Percentiles rank a stretch among this genome's conserved stretches.
phyloP scores from a whole-genome alignment of 306 rosid genomes.

The Quercus engelmannii region DNA sequence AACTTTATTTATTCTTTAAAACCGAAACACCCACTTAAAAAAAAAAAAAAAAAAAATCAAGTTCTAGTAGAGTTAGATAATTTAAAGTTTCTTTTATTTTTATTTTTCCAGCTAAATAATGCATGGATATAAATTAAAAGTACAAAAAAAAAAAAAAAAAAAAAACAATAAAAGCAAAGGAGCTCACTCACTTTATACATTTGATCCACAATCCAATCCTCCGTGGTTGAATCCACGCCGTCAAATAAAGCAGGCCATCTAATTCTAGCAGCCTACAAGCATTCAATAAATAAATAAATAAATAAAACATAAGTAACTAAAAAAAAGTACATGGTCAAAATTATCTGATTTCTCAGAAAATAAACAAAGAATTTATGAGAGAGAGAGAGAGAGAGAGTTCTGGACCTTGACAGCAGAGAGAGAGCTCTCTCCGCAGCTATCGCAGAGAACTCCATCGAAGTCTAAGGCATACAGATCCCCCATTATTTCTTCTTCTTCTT shows the following conservation, averaged over 20 bases:
- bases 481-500: constrained; percentile 36
- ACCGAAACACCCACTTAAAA: too few species aligned
- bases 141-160: not conserved
- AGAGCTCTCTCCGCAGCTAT: constrained; percentile 95
- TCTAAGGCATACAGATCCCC: constrained; percentile 87
- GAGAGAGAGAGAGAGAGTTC: not conserved
- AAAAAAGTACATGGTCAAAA: not conserved
- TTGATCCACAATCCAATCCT: constrained; percentile 76
- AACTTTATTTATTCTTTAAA: too few species aligned
- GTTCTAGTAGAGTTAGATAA: not conserved
- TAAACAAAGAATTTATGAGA: not conserved
- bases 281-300: not conserved
- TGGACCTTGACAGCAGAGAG: constrained; percentile 78
- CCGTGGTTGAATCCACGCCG: constrained; percentile 54
- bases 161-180: not conserved
- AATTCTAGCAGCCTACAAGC: constrained; percentile 74
- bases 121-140: not conserved
- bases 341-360: constrained; percentile 4
- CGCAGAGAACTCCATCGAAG: constrained; percentile 89
- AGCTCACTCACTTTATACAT: constrained; percentile 71
- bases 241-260: constrained; percentile 76
- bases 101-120: not conserved
- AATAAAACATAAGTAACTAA: not conserved
- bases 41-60: not conserved
- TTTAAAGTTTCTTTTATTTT: not conserved